Evolutionary conservation across 176 grass and related monocot species (phyloP), one percentile per base, ranked within the genome.

Genomic region (Triticum turgidum): DNA sequence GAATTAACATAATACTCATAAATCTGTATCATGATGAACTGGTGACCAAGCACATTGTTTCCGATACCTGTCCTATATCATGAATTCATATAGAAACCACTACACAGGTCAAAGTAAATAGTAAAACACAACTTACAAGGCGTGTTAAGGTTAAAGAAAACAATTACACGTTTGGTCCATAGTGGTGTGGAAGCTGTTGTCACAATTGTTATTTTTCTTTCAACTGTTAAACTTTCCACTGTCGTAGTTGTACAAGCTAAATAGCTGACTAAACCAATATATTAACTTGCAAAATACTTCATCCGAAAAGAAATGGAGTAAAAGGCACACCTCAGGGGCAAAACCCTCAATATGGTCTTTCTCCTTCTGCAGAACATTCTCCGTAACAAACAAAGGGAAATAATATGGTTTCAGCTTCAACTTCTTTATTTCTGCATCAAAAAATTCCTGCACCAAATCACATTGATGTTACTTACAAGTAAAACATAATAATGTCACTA

Each of bases 341-440:
- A 98, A 98, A 63, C 96, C 96, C 85, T 98, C 96, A 69, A 98
- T 95, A 76, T 98, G 96, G 63, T 96, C 96, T 76, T 98, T 98
- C 75, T 98, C 96, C 79, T 92, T 98, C 66, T 98, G 93, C 13
- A 98, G 88, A 30, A 98, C 93, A 91, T 91, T 98, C 82, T 98
- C 96, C 69, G 93, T 98, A 70, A 98, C 96, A 82, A 96, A 98
- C 86, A 98, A 88, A 52, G 96, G 96, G 29, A 98, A 98, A 89
- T 98, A 98, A 62, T 89, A 83, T 80, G 92, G 92, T 79, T 94
- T 92, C 45, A 98, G 84, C 74, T 95, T 95, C 86, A 96, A 87
- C 82, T 94, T 98, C 34, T 95, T 98, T 54, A 98, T 92, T 88
- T 98, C 91, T 13, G 91, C 87, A 83, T 96, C 96, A 86, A 98